These are phyloP conservation scores for Halenospora varia DNA, from an alignment of 495 filamentous ascomycete species.

Conservation along the genomic window DNA sequence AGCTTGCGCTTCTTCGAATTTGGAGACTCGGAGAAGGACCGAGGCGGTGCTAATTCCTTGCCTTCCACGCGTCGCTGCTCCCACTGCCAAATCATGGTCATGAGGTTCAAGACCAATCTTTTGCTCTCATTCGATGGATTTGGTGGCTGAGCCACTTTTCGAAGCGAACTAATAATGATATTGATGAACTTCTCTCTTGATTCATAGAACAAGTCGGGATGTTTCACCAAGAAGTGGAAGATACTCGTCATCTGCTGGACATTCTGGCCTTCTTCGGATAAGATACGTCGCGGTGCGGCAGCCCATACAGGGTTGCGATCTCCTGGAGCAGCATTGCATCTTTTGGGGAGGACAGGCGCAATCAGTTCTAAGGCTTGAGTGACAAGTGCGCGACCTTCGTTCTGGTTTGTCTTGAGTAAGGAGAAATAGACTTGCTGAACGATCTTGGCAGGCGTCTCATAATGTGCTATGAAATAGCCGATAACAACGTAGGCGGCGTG, in stretches of 20 bases:
- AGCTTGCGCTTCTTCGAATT: slow-evolving; percentile 72
- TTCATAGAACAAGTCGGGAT: slow-evolving; percentile 92
- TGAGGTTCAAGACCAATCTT: slow-evolving; percentile 85
- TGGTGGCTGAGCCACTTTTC: slow-evolving; percentile 80
- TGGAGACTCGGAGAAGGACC: slow-evolving; percentile 61
- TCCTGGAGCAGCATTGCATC: slow-evolving; percentile 43
- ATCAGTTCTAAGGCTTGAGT: slow-evolving; percentile 93
- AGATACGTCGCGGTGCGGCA: slow-evolving; percentile 81
- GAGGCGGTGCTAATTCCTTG: slow-evolving; percentile 35
- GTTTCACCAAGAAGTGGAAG: slow-evolving; percentile 91
- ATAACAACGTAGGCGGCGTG: slow-evolving; percentile 97
- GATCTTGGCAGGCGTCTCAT: slow-evolving; percentile 95
- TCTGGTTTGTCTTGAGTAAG: slow-evolving; percentile 86
- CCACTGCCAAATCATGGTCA: slow-evolving; percentile 88
- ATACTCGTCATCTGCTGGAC: slow-evolving; percentile 95
- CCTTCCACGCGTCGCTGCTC: slow-evolving; percentile 73
- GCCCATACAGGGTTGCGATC: slow-evolving; percentile 73
- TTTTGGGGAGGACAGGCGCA: slow-evolving; percentile 86
- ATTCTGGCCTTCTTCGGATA: slow-evolving; percentile 95
- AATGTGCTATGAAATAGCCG: slow-evolving; percentile 95
- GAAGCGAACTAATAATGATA: slow-evolving; percentile 81
- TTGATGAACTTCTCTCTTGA: slow-evolving; percentile 85
- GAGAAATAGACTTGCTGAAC: slow-evolving; percentile 91
- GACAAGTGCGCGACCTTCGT: slow-evolving; percentile 87
- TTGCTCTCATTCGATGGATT: slow-evolving; percentile 90